Conservation (phyloP, 2,329 filamentous ascomycete species). For the Cladophialophora bantiana region DNA sequence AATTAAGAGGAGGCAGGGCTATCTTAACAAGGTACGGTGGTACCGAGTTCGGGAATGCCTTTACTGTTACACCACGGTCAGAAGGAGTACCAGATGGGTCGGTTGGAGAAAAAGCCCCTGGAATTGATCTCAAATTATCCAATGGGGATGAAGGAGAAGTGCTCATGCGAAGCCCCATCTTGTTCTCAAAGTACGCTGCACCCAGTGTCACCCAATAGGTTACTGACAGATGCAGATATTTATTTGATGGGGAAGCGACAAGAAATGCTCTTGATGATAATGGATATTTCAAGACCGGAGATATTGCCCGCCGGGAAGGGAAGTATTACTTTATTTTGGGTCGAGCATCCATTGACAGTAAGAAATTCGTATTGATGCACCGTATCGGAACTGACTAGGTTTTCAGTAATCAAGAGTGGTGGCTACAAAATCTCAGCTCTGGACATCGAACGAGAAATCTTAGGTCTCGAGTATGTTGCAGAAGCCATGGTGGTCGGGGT, state of each 20-base stretch:
- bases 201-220: too few relatives aligned
- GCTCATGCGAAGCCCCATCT: constrained; percentile 48
- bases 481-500: constrained; percentile 59
- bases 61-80: constrained; percentile 46
- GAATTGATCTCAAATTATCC: constrained; percentile 50
- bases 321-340: constrained; percentile 54
- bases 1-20: constrained; percentile 47
- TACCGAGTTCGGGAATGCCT: constrained; percentile 53
- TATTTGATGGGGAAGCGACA: constrained; percentile 43
- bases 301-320: constrained; percentile 40
- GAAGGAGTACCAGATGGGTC: constrained; percentile 31
- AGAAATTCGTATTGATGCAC: constrained; percentile 48
- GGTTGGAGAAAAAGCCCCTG: constrained; percentile 46
- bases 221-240: constrained; percentile 38
- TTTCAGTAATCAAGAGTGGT: constrained; percentile 27
- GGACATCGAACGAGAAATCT: constrained; percentile 57
- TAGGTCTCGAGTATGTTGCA: constrained; percentile 52
- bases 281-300: constrained; percentile 52
- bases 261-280: constrained; percentile 35
- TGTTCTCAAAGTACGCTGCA: constrained; percentile 47
- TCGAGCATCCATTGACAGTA: constrained; percentile 55
- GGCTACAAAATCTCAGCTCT: constrained; percentile 58
- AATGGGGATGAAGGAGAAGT: constrained; percentile 57
- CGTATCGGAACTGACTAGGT: background rate
- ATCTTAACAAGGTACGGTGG: constrained; percentile 54